Evolutionary conservation across 192 early-diverging fungal genomes (phyloP), one percentile per base, ranked within the genome.

Genomic region (Chytriomyces confervae): DNA sequence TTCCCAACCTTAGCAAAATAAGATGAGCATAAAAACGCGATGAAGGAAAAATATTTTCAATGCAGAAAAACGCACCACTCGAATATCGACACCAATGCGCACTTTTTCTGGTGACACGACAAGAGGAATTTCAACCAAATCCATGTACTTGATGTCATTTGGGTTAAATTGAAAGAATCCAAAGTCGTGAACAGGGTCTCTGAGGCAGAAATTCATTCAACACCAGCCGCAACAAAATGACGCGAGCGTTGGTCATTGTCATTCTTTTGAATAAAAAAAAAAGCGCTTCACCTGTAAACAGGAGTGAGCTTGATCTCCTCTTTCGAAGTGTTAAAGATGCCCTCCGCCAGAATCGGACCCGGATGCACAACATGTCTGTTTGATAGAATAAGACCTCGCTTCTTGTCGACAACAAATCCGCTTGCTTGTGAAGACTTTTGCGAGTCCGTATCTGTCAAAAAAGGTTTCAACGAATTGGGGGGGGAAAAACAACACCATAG

Each of bases 401-500:
- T 82, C 47, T 89, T 88, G 84, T 94, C 93, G 16, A 94, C 92
- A 72, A 94, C 89, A 77, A 94, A 94, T 11, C 93, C 93, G 29
- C 90, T 88, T 29, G 93, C 93, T 78, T 94, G 90, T 62, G 90
- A 92, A 5, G 89, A 88, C 45, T 91, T 84, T 49, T 77, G 65
- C 84, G 84, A 82, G 84, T 94, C 91, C 3, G 91, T 94, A 77
- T 94, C 92, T 86, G 51, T 29, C 50, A 61, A 29, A 13, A 36
- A 48, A 24, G 29, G 46, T 11, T 24, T 27, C 45, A 62, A 23
- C 10, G 77, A 18, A 7, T 36, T 36, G 20, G 50, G n/a, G n/a
- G n/a, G n/a, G n/a, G 11, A 36, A 11, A 11, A n/a, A 18, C 73
- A 75, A 48, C 68, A 36, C 24, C 1, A 47, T 10, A 18, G 18